These are phyloP conservation scores for Aspergillus ostianus DNA, from an alignment of 495 filamentous ascomycete genomes.

Conservation along the genomic window DNA sequence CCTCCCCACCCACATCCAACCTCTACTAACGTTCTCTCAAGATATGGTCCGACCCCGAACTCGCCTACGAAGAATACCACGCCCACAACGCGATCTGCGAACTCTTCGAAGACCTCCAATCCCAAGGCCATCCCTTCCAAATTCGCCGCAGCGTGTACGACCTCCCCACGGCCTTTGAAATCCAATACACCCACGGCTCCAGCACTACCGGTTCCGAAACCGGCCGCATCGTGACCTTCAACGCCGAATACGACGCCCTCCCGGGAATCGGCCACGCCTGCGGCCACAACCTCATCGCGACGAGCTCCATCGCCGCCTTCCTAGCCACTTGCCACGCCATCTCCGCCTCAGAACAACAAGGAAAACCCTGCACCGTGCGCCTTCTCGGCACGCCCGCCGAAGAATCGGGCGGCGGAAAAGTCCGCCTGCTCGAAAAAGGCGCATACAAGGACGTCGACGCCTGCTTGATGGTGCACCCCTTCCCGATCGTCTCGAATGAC, in stretches of 20 bases:
- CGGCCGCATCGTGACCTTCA: conserved; percentile 54
- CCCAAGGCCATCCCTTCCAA: conserved; percentile 19
- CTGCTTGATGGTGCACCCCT: conserved; percentile 55
- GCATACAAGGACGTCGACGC: conserved; percentile 49
- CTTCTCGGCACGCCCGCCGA: conserved; percentile 47
- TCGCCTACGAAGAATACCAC: conserved; percentile 52
- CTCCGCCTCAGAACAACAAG: conserved; percentile 10
- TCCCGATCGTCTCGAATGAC: conserved; percentile 32
- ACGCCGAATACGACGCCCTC: conserved; percentile 56
- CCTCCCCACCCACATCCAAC: background rate
- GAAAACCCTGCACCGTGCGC: conserved; percentile 24
- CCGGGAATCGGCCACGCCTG: conserved; percentile 47
- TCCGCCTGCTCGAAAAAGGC: conserved; percentile 47
- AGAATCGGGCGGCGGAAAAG: conserved; percentile 44
- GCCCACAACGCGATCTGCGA: conserved; percentile 53
- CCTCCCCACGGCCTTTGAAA: conserved; percentile 55
- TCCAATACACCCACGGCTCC: conserved; percentile 47
- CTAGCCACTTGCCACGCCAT: conserved; percentile 37
- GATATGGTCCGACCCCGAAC: conserved; percentile 53
- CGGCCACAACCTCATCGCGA: conserved; percentile 48
- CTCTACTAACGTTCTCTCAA: conserved; percentile 10
- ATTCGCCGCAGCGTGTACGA: conserved; percentile 48
- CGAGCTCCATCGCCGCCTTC: conserved; percentile 44
- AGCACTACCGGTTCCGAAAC: conserved; percentile 24
- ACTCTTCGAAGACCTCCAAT: conserved; percentile 37